Base-by-base conservation (phyloP, 257 asterid species). In the Solanum appendiculatum region DNA sequence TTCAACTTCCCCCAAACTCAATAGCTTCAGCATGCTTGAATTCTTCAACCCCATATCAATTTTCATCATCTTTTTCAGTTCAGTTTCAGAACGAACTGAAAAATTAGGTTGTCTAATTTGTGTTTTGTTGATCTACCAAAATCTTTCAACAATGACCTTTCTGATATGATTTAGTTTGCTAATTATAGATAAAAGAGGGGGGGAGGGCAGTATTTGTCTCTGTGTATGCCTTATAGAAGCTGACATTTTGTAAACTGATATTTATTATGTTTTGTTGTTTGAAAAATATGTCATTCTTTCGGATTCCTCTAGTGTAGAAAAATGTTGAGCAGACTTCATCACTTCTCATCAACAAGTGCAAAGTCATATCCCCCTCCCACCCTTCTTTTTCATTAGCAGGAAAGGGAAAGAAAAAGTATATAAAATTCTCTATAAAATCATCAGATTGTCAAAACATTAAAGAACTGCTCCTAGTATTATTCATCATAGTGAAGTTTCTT, bases 31-130 rank as follows among this genome's bases (percentile, higher is more conserved):
- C 63, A 20, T 20, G 63, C 11, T 54, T 54, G 63, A 54, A 54
- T 7, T 54, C 63, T 54, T 63, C 33, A 63, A 40, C 81, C 73
- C 72, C 86, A 84, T 44, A 58, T 60, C 83, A 73, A 25, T 64
- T 18, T 85, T 88, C 87, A 74, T 86, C 91, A 75, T 86, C 87
- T 85, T 72, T 48, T 74, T 88, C 90, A 16, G 51, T 93, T 87
- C 91, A 72, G 21, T 86, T 86, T 83, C 73, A 83, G 14, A 34
- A 66, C 37, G 89, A 85, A 85, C 87, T 93, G 89, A 88, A n/a
- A n/a, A n/a, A n/a, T n/a, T n/a, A n/a, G n/a, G 51, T 18, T 2
- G 58, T 33, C 40, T 46, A 5, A 25, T 9, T 13, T 84, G 13
- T 84, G 56, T 84, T 84, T 84, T 64, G 8, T 64, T 84, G 37